phyloP scores from a whole-genome alignment of 1,284 basidiomycete species.

The Malassezia sp. region DNA sequence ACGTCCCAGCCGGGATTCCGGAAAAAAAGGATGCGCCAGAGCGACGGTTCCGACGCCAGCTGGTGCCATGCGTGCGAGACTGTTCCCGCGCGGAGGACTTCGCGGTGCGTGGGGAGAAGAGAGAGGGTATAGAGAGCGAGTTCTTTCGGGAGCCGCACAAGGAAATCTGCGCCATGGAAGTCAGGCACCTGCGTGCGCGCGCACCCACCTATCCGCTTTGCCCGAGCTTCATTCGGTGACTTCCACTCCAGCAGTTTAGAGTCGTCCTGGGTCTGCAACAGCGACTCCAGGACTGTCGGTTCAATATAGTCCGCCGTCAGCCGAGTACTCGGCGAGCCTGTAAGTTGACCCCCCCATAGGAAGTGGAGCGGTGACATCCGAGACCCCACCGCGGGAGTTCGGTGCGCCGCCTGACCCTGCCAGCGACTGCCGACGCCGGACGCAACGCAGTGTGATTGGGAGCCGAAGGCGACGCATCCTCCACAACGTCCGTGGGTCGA shows the following conservation, averaged over 20 bases:
- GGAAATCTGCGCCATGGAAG: constrained; percentile 5
- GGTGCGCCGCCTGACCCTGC: no score
- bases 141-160: constrained; percentile 4
- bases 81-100: constrained; percentile 3
- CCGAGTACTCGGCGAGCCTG: no score
- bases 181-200: neutral
- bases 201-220: neutral
- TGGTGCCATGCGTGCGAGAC: constrained; percentile 7
- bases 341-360: no score
- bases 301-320: no score
- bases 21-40: constrained; percentile 10
- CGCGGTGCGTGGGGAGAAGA: neutral
- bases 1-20: constrained; percentile 2
- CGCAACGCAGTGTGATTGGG: no score
- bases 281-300: no score
- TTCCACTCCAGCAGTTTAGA: neutral
- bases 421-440: no score
- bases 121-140: constrained; percentile 10
- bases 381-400: no score
- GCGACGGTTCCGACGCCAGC: neutral
- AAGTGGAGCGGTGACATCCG: no score
- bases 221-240: neutral
- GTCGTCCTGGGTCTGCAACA: no score
- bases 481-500: no score
- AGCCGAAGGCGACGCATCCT: no score